phyloP scores from a whole-genome alignment of 1,284 basidiomycete species.

The Sanghuangporus sanghuang region DNA sequence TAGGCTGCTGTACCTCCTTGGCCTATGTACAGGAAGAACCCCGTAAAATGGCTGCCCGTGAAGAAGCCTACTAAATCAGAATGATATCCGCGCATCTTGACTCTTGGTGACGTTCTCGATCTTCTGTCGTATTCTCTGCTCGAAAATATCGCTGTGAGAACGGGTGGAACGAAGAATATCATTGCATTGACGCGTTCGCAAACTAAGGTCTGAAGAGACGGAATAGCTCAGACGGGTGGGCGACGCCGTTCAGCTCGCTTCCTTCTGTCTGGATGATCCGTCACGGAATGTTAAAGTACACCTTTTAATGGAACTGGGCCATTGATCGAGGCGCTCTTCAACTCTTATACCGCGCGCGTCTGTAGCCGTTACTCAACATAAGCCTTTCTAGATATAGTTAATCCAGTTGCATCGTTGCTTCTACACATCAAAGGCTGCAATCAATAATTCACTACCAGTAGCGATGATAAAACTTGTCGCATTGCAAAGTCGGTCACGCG shows the following conservation, averaged over 20 bases:
- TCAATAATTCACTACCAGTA: no score
- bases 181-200: not conserved
- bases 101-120: not conserved
- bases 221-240: not conserved
- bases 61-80: constrained; percentile 17
- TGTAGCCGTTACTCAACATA: no score
- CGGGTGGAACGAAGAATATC: not conserved
- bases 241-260: not conserved
- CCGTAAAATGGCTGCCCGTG: constrained; percentile 57
- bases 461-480: no score
- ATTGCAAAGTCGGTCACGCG: no score
- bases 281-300: no score
- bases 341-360: no score
- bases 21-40: constrained; percentile 59
- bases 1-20: constrained; percentile 67
- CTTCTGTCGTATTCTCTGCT: not conserved
- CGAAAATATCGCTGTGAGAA: not conserved
- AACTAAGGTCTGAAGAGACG: not conserved
- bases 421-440: no score
- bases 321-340: no score
- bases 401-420: no score
- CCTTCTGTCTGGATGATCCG: not conserved
- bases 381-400: no score
- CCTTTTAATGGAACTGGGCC: no score
- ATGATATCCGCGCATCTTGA: not conserved